These are phyloP conservation scores for Colletotrichum sidae DNA, from an alignment of 2,329 filamentous ascomycete genomes.

Conservation along the genomic window DNA sequence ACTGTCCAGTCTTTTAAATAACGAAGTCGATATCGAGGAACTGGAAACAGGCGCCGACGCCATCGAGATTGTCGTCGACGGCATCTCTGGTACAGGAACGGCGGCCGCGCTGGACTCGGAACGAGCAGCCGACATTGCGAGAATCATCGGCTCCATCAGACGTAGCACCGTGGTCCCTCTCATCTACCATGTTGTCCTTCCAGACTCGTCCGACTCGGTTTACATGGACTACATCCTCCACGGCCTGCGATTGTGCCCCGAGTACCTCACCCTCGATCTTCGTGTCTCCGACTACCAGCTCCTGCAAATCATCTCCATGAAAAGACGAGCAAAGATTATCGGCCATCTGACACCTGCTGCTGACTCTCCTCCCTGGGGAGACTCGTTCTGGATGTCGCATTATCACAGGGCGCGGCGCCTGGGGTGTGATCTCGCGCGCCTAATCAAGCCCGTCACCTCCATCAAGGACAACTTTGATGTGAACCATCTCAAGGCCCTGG, in stretches of 20 bases:
- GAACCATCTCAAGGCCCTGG: slow-evolving; percentile 63
- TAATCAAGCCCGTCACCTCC: slow-evolving; percentile 67
- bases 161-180: slow-evolving; percentile 71
- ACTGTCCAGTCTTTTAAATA: slow-evolving; percentile 65
- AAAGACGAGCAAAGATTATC: slow-evolving; percentile 71
- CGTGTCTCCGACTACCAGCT: slow-evolving; percentile 65
- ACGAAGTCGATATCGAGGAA: slow-evolving; percentile 70
- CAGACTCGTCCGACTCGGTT: slow-evolving; percentile 43
- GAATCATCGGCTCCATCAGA: slow-evolving; percentile 69
- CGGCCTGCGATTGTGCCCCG: slow-evolving; percentile 70
- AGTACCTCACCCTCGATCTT: slow-evolving; percentile 73
- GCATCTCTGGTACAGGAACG: slow-evolving; percentile 19
- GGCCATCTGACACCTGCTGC: slow-evolving; percentile 62
- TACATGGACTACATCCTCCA: slow-evolving; percentile 71
- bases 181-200: slow-evolving; percentile 62
- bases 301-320: slow-evolving; percentile 59
- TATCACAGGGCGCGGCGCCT: slow-evolving; percentile 69
- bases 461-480: slow-evolving; percentile 74
- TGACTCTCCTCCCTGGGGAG: slow-evolving; percentile 65
- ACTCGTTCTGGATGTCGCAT: slow-evolving; percentile 63
- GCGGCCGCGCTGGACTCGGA: slow-evolving; percentile 40
- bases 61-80: slow-evolving; percentile 69
- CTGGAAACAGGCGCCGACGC: slow-evolving; percentile 76
- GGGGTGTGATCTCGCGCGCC: slow-evolving; percentile 71
- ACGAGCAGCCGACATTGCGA: slow-evolving; percentile 64